phyloP scores from a whole-genome alignment of 345 rosid species.

The Lepidium africanum region DNA sequence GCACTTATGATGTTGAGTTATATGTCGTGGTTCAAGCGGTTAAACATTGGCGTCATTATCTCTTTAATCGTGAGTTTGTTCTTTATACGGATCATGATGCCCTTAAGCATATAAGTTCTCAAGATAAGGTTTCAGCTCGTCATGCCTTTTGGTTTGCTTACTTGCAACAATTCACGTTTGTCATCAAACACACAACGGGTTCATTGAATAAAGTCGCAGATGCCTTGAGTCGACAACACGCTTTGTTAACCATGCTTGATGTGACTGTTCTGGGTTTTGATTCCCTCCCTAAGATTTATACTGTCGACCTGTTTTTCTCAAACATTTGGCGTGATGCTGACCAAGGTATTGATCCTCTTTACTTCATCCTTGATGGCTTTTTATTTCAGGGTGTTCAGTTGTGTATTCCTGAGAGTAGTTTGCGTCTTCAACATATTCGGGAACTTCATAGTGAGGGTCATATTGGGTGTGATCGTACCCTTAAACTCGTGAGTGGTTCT shows the following conservation, averaged over 20 bases:
- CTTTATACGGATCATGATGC: not conserved
- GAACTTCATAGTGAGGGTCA: not conserved
- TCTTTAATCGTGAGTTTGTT: not conserved
- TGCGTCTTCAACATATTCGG: not conserved
- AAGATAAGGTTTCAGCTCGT: not conserved
- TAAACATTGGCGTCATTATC: not conserved
- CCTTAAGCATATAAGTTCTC: not conserved
- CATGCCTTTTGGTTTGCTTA: not conserved
- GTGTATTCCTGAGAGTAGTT: not conserved
- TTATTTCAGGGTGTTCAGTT: not conserved
- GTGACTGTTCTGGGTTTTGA: no score
- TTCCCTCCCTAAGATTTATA: no score
- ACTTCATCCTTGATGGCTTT: not conserved
- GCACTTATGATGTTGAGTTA: not conserved
- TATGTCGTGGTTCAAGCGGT: not conserved
- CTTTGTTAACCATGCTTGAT: no score
- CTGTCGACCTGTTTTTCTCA: no score
- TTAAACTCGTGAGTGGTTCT: not conserved
- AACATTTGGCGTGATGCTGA: not conserved
- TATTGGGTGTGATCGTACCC: not conserved
- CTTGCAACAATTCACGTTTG: not conserved
- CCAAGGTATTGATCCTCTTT: fast-evolving
- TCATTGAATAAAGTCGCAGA: not conserved
- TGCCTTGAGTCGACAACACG: not conserved
- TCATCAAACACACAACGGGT: not conserved